Base-by-base conservation (phyloP, 768 basidiomycete species). In the Infundibulicybe gibba region DNA sequence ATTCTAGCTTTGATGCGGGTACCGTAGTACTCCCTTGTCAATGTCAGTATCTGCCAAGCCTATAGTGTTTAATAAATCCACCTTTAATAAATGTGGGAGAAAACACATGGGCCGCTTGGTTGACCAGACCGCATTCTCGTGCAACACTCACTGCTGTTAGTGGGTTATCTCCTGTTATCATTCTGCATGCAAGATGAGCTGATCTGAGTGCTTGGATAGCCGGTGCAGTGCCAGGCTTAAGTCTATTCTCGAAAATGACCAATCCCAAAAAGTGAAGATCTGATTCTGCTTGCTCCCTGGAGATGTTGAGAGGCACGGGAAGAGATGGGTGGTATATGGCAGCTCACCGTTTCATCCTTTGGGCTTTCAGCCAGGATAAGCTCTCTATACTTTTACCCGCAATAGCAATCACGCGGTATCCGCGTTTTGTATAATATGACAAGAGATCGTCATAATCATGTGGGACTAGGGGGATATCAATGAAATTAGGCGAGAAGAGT, bases 161-260 rank as follows among this genome's bases (percentile, higher is more conserved):
- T 30, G 94, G 85, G 53, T 99, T 99, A 60, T 99, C 97, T 9
- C 97, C 97, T 0, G 97, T 99, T 43, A 97, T 94, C 97, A 99
- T 98, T 53, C 94, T 77, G 57, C 92, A 94, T 15, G 92, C 89
- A 32, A 99, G 68, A 67, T 97, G 93, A 1, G 97, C 97, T 2
- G 79, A 75, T 44, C 94, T 84, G 13, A 99, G 75, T 0, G 85
- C 84, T 50, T 92, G 87, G 39, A 99, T 97, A 6, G 89, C 92
- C 30, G 92, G 87, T 0, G 90, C 73, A 0, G 95, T 97, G 6
- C 89, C 93, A 3, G 87, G 81, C 58, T 99, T 99, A 50, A 99
- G 71, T 67, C 95, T 90, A 70, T 99, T 99, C 65, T 99, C 97
- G 58, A 99, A 99, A 50, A 99, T 94, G 58, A 98, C 85, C 32